These are phyloP conservation scores for Neltuma alba DNA, from an alignment of 306 rosid species.

Conservation along the genomic window DNA sequence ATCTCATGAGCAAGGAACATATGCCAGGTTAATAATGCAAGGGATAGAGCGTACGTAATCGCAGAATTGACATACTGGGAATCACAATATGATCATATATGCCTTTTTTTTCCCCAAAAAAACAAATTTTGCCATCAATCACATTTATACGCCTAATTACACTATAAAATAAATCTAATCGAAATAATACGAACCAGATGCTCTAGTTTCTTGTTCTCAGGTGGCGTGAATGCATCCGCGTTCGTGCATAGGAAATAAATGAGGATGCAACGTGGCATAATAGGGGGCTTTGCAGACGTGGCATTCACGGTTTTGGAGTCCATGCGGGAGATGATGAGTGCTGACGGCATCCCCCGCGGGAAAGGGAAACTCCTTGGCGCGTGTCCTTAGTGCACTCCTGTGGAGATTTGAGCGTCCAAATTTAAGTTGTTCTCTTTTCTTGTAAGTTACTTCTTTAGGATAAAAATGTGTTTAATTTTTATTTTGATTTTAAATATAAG, in stretches of 20 bases:
- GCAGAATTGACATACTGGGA: background rate
- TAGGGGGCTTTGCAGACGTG: background rate
- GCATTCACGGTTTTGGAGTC: background rate
- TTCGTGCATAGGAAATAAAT: background rate
- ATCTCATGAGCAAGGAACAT: background rate
- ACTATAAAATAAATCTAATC: too few relatives aligned
- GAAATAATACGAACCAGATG: too few relatives aligned
- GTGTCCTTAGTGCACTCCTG: background rate
- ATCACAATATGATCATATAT: slow-evolving; percentile 1
- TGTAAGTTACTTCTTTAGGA: too few relatives aligned
- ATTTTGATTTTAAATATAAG: too few relatives aligned
- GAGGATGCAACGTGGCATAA: background rate
- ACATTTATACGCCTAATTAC: background rate
- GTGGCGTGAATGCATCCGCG: background rate
- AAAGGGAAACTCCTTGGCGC: background rate
- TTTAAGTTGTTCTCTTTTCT: too few relatives aligned
- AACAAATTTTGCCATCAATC: too few relatives aligned
- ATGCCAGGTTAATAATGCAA: background rate
- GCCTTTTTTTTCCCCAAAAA: too few relatives aligned
- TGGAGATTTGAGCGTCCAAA: background rate
- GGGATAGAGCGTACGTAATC: too few relatives aligned
- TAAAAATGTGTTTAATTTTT: too few relatives aligned
- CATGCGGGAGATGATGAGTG: background rate
- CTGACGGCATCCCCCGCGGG: background rate
- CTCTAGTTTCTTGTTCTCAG: background rate